Percentiles rank a stretch among this genome's conserved stretches.
These are phyloP conservation scores for Salvia miltiorrhiza DNA, from an alignment of 257 asterid genomes.

Conservation along the genomic window DNA sequence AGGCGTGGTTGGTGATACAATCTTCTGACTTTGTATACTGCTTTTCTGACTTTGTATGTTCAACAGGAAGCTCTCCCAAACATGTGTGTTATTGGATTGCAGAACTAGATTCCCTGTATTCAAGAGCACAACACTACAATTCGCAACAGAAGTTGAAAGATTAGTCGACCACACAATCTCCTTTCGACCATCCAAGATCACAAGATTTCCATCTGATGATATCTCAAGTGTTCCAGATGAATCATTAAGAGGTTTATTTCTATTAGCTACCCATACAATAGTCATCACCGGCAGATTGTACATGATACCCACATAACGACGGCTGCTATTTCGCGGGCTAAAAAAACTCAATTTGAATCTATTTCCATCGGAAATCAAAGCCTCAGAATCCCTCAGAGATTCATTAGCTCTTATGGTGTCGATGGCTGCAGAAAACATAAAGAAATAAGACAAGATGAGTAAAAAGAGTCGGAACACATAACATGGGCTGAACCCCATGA, in stretches of 20 bases:
- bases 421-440: background rate
- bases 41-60: too few species aligned
- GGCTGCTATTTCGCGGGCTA: constrained; percentile 27
- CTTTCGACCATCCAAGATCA: constrained; percentile 31
- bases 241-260: constrained; percentile 32
- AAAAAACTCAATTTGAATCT: constrained; percentile 48
- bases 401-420: constrained; percentile 26
- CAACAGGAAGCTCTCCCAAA: constrained; percentile 30
- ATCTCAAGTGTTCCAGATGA: constrained; percentile 17
- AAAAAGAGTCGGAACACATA: background rate
- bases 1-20: too few species aligned
- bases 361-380: constrained; percentile 31
- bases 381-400: constrained; percentile 30
- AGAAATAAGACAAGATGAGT: constrained; percentile 3
- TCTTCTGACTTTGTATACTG: too few species aligned
- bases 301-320: constrained; percentile 50
- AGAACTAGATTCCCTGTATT: constrained; percentile 43
- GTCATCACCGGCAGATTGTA: constrained; percentile 24
- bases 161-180: constrained; percentile 36
- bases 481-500: background rate
- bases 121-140: constrained; percentile 31
- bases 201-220: constrained; percentile 40
- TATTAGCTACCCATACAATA: constrained; percentile 58
- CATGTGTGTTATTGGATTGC: background rate
- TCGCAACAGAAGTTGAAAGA: background rate